Evolutionary conservation across 179 eudicot species (phyloP), one percentile per base, ranked within the genome.

Genomic region (Actinidia arguta): DNA sequence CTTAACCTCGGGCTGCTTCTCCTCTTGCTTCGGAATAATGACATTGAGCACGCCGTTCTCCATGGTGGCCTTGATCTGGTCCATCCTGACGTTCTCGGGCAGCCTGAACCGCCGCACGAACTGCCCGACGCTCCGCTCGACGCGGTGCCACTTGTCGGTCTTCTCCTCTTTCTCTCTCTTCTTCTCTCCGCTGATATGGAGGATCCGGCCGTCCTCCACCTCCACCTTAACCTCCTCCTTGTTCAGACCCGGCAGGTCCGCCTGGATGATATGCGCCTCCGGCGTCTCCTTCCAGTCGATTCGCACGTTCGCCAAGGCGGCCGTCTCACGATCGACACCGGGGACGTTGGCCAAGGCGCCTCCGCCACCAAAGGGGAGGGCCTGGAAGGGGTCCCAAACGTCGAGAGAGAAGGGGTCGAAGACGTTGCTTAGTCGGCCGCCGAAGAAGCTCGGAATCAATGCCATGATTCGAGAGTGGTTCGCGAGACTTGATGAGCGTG

Each of bases 111-210:
- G 14, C 14, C 82, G 17, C 17, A 69, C 9, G 76, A 80, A 68
- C 76, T 44, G 54, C 25, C 82, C 82, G 4, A 12, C 27, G 52
- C 22, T 39, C 27, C 75, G 31, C 82, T 80, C 82, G 7, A 80
- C 42, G n/a, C 67, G 76, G 76, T 80, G 82, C 76, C 82, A 80
- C 82, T 54, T 80, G 82, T 80, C 82, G 22, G 36, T n/a, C 76
- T 51, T 22, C 63, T 80, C 66, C 66, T 79, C 82, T 5, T 51
- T 10, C 66, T 80, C 63, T 14, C 39, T 42, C 22, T 39, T 69
- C 39, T 22, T 67, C 66, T 69, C 75, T 8, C 66, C 82, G n/a
- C 66, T 69, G 10, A 68, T 80, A 52, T 36, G 63, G 2, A 52
- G 76, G 0, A 80, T 25, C 61, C n/a, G 1, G 7, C 75, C 39